Conservation (phyloP, 2,329 filamentous ascomycete genomes). For the Apiospora arundinis region DNA sequence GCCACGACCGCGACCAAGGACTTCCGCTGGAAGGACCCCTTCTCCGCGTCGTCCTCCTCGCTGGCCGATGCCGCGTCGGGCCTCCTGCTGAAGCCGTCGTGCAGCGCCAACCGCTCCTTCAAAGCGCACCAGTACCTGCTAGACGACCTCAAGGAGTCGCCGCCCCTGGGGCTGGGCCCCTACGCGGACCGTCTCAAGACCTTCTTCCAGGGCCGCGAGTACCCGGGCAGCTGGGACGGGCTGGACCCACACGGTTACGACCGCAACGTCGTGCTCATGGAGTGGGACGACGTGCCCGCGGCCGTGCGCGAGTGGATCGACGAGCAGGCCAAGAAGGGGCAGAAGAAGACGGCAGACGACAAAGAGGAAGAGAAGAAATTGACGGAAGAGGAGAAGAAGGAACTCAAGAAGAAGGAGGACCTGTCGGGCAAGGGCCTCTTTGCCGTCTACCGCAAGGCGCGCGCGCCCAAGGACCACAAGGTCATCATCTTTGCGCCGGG, state of each 20-base stretch:
- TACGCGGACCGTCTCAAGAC: constrained; percentile 49
- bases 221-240: constrained; percentile 60
- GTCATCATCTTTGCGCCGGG: constrained; percentile 60
- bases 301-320: constrained; percentile 56
- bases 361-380: constrained; percentile 39
- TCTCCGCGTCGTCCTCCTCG: constrained; percentile 31
- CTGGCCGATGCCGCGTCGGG: constrained; percentile 27
- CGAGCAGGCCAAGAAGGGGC: constrained; percentile 29
- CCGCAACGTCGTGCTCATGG: constrained; percentile 55
- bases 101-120: constrained; percentile 45
- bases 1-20: constrained; percentile 27
- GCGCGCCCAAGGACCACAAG: constrained; percentile 25
- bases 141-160: constrained; percentile 46
- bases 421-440: constrained; percentile 9
- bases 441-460: constrained; percentile 30
- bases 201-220: constrained; percentile 48
- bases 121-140: constrained; percentile 50
- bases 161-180: constrained; percentile 46
- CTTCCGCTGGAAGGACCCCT: constrained; percentile 51
- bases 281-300: constrained; percentile 50
- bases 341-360: constrained; percentile 46
- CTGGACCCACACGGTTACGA: constrained; percentile 58
- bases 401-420: constrained; percentile 36
- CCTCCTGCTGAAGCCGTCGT: constrained; percentile 41
- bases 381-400: constrained; percentile 23